These are phyloP conservation scores for Arxiozyma bovina DNA, from an alignment of 1,139 yeast species.

Conservation along the genomic window DNA sequence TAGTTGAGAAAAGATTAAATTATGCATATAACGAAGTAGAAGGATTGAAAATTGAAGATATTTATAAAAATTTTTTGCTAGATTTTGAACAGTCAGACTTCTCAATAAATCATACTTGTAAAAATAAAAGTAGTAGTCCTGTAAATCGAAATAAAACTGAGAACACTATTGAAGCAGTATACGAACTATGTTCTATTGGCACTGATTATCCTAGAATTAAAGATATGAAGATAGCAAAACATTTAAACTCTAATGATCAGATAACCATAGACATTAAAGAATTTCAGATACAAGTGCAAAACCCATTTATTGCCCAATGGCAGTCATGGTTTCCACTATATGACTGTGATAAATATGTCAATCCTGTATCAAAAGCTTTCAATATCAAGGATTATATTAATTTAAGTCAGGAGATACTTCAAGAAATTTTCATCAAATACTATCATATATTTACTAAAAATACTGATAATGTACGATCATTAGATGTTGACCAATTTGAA, in stretches of 20 bases:
- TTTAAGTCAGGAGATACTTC: conserved; percentile 37
- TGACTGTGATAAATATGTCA: conserved; percentile 33
- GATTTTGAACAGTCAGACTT: background rate
- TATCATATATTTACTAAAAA: conserved; percentile 7
- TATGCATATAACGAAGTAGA: background rate
- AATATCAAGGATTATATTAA: conserved; percentile 46
- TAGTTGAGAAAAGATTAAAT: conserved; percentile 42
- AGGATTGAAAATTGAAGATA: background rate
- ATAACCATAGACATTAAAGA: conserved; percentile 19
- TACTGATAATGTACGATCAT: background rate
- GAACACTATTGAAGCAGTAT: background rate
- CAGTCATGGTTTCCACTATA: conserved; percentile 28
- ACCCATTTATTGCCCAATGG: conserved; percentile 27
- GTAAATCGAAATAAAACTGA: background rate
- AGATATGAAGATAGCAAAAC: conserved; percentile 40
- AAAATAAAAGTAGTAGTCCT: background rate
- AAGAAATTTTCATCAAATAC: conserved; percentile 14
- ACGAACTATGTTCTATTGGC: conserved; percentile 39
- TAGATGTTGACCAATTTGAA: conserved; percentile 35
- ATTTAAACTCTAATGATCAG: conserved; percentile 38
- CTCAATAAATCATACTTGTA: background rate
- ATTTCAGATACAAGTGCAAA: conserved; percentile 28
- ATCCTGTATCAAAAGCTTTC: conserved; percentile 38
- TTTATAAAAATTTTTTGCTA: background rate
- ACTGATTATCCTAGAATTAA: conserved; percentile 39